phyloP scores from a whole-genome alignment of 2,329 filamentous ascomycete species.

The Myrmaecium sp. region DNA sequence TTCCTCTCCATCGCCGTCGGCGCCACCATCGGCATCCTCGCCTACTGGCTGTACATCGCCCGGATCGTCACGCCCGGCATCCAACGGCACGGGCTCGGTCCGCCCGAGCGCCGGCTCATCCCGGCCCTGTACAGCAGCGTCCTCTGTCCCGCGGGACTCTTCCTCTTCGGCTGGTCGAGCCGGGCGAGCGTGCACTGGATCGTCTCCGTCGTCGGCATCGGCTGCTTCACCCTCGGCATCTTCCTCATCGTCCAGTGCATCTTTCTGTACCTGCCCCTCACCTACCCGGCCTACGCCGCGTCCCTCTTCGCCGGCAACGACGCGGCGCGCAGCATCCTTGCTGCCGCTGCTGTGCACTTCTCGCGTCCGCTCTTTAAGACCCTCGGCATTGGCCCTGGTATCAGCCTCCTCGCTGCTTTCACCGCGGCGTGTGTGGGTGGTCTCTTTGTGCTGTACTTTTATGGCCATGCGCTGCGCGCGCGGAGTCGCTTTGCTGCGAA shows the following conservation, averaged over 20 bases:
- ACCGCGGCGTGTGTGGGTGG: conserved; percentile 30
- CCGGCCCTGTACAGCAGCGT: conserved; percentile 15
- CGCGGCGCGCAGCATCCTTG: conserved; percentile 28
- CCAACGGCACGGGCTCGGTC: conserved; percentile 8
- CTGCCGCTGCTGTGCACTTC: conserved; percentile 43
- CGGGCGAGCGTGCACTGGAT: conserved; percentile 19
- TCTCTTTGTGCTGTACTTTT: conserved; percentile 43
- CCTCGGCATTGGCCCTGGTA: conserved; percentile 40
- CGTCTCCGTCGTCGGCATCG: conserved; percentile 22
- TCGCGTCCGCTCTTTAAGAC: conserved; percentile 41
- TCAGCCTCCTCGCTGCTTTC: conserved; percentile 36
- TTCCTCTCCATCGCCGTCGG: conserved; percentile 17
- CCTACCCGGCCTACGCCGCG: conserved; percentile 31
- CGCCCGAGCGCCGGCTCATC: conserved; percentile 15
- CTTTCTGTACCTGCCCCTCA: conserved; percentile 23
- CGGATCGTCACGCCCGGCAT: conserved; percentile 10
- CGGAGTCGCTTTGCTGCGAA: conserved; percentile 40
- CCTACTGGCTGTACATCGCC: conserved; percentile 11
- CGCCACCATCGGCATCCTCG: conserved; percentile 8
- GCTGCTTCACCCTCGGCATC: conserved; percentile 20
- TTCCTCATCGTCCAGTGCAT: conserved; percentile 28
- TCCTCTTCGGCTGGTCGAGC: conserved; percentile 19
- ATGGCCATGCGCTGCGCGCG: conserved; percentile 35
- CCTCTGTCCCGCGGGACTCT: conserved; percentile 14
- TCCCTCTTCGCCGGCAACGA: conserved; percentile 45